Base-by-base conservation (phyloP, 768 basidiomycete genomes). In the Phylloporus arenicola region DNA sequence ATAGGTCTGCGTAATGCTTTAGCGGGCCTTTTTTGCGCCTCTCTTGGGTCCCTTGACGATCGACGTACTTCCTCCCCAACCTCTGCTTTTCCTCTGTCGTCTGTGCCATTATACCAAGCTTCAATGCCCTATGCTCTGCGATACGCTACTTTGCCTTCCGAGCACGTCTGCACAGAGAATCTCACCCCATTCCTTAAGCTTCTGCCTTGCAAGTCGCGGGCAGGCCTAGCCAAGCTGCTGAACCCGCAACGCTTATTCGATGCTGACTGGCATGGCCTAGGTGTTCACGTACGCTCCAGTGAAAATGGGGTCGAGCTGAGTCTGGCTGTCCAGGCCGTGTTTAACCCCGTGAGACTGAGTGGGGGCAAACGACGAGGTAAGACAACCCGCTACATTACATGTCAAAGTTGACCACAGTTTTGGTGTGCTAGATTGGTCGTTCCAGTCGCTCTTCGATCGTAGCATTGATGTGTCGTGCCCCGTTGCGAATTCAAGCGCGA, bases 81-180 rank as follows among this genome's bases (percentile, higher is more conserved):
- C 16, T 69, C 72, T 49, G 76, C 82, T 8, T 90, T 85, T 67
- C 86, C 83, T 12, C 72, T 83, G 56, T 86, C 85, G 25, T 68
- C 72, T 11, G 66, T 84, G 3, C 80, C 80, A 0, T 64, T 69
- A 43, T 74, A 75, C 68, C 22, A 45, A 11, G 14, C 43, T 17
- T 37, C 72, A 25, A 55, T 64, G 10, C 69, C 73, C 13, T 78
- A 87, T 51, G 71, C 75, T 40, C 74, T 92, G 22, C 82, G 84
- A 52, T 85, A 93, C 58, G 89, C 87, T 2, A 80, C 81, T 8
- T 77, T 87, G 17, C 86, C 88, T 7, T 88, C 84, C 3, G 90
- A 94, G 63, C 75, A 84, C 57, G 88, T 97, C n/a, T 99, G 95
- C 64, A 98, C 95, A 5, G 96, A 98, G 64, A 97, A 97, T 61